Evolutionary conservation across 2,329 filamentous ascomycete species (phyloP).

Genomic region (Colletotrichum sansevieriae): DNA sequence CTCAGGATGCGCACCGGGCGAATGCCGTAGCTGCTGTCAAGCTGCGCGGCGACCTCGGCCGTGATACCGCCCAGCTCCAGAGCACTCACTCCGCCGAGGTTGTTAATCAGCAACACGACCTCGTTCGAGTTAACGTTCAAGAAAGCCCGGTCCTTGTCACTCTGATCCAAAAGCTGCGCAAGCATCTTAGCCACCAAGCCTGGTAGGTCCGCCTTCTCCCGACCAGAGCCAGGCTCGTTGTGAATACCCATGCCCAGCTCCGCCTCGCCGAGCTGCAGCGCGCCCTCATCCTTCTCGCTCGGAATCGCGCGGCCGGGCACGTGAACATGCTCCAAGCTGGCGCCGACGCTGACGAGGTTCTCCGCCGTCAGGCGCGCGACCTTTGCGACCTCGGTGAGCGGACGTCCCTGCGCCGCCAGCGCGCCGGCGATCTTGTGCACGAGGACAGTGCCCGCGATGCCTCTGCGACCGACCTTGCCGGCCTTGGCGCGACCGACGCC

Average conservation of each 20-base stretch:
- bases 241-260: slow-evolving; percentile 85
- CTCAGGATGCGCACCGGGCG: slow-evolving; percentile 73
- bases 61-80: slow-evolving; percentile 81
- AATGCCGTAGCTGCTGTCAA: slow-evolving; percentile 69
- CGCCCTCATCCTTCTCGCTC: slow-evolving; percentile 63
- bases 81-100: slow-evolving; percentile 79
- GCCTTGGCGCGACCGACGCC: slow-evolving; percentile 85
- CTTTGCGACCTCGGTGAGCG: slow-evolving; percentile 77
- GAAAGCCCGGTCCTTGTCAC: slow-evolving; percentile 79
- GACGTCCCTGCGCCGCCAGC: slow-evolving; percentile 77
- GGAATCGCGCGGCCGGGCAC: slow-evolving; percentile 79
- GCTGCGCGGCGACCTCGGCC: slow-evolving; percentile 74
- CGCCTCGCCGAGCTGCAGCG: slow-evolving; percentile 67
- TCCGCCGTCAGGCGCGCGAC: slow-evolving; percentile 79
- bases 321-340: slow-evolving; percentile 91
- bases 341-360: slow-evolving; percentile 88
- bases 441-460: slow-evolving; percentile 91
- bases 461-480: slow-evolving; percentile 92
- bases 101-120: slow-evolving; percentile 79
- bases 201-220: slow-evolving; percentile 64
- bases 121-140: slow-evolving; percentile 72
- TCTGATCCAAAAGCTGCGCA: slow-evolving; percentile 73
- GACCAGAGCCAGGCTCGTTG: slow-evolving; percentile 73
- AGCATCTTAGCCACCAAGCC: slow-evolving; percentile 75
- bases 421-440: slow-evolving; percentile 93